These are phyloP conservation scores for Cornus suecica DNA, from an alignment of 148 eudicot species.

Conservation along the genomic window DNA sequence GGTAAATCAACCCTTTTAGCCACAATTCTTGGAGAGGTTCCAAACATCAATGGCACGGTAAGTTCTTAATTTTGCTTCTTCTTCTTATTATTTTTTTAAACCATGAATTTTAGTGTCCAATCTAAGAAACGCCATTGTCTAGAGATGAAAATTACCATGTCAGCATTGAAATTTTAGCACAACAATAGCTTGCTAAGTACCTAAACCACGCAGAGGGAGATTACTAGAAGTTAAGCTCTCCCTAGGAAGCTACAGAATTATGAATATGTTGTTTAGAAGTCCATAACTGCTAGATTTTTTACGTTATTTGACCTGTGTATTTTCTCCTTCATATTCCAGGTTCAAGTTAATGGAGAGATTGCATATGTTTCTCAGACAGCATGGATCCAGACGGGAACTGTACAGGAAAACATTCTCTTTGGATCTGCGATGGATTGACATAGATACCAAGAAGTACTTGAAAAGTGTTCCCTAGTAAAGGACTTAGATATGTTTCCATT, in stretches of 20 bases:
- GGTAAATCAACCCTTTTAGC: conserved; percentile 64
- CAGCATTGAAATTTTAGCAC: too few relatives aligned
- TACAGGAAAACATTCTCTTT: conserved; percentile 56
- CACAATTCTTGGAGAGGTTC: conserved; percentile 60
- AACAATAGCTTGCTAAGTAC: neutral
- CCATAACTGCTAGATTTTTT: too few relatives aligned
- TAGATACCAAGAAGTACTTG: conserved; percentile 39
- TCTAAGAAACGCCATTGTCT: neutral
- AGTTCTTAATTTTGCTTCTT: conserved; percentile 16
- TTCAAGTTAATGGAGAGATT: conserved; percentile 39
- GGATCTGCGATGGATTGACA: conserved; percentile 42
- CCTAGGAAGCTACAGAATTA: neutral
- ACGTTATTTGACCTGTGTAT: neutral
- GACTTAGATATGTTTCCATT: conserved; percentile 48
- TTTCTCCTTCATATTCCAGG: conserved; percentile 29
- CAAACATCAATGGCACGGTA: conserved; percentile 22
- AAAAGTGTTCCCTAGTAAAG: conserved; percentile 39
- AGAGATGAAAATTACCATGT: neutral
- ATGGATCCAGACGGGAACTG: conserved; percentile 72
- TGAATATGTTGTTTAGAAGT: too few relatives aligned
- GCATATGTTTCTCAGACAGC: conserved; percentile 69
- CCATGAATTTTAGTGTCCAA: neutral
- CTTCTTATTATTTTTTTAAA: neutral
- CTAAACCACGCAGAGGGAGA: too few relatives aligned
- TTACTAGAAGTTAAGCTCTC: neutral